Evolutionary conservation across 2,329 filamentous ascomycete genomes (phyloP).

Genomic region (Seiridium cupressi): DNA sequence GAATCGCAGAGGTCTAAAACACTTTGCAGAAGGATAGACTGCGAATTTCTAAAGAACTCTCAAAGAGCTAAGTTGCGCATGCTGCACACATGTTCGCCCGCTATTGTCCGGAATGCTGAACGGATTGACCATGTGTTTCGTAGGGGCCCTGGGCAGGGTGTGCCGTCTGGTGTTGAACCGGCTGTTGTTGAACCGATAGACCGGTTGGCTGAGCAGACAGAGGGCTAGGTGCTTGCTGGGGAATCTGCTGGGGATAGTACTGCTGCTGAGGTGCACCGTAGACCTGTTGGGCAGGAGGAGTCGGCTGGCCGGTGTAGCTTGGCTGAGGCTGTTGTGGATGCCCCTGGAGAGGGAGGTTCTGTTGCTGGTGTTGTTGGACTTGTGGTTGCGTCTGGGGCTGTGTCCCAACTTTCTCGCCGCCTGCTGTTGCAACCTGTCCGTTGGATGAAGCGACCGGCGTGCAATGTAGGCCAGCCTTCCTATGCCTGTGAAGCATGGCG

Average conservation of each 20-base stretch:
- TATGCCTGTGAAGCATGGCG: conserved; percentile 41
- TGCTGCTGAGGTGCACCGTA: conserved; percentile 10
- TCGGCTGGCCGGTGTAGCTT: not conserved
- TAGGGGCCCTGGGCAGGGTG: conserved; percentile 14
- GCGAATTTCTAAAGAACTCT: too few species aligned
- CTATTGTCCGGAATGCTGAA: not conserved
- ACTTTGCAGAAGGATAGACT: too few species aligned
- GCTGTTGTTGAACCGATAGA: conserved; percentile 9
- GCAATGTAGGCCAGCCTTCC: conserved; percentile 39
- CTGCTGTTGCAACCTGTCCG: conserved; percentile 8
- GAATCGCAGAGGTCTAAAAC: too few species aligned
- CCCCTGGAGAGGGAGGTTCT: not conserved
- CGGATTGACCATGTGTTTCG: conserved; percentile 14
- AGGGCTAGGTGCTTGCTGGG: conserved; percentile 14
- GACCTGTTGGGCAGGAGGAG: conserved; percentile 13
- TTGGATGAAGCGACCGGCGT: conserved; percentile 24
- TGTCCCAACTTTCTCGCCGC: conserved; percentile 17
- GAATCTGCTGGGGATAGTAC: conserved; percentile 13
- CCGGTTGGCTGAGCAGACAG: conserved; percentile 17
- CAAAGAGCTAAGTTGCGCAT: too few species aligned
- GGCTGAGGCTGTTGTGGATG: conserved; percentile 1
- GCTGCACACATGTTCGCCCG: too few species aligned
- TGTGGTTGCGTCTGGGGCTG: conserved; percentile 26
- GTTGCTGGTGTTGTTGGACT: conserved; percentile 11
- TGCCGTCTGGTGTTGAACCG: conserved; percentile 12